A percentile compares a stretch with the other conserved stretches of the same genome.
These are phyloP conservation scores for Colletotrichum orbiculare DNA, from an alignment of 2,329 filamentous ascomycete species.

Conservation along the genomic window DNA sequence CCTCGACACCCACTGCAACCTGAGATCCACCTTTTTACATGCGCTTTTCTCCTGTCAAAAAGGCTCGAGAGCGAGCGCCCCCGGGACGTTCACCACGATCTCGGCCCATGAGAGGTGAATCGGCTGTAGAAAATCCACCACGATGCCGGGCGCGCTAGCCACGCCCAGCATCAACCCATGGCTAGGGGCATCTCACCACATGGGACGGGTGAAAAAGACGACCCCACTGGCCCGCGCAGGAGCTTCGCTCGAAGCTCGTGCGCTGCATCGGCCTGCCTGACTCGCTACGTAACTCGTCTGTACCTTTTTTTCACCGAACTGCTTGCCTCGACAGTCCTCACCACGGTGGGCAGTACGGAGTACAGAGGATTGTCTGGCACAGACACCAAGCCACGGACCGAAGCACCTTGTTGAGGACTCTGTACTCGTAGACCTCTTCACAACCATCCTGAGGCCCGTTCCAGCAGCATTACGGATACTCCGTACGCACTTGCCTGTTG, in stretches of 20 bases:
- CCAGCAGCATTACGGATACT: constrained; percentile 1
- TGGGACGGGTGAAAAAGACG: constrained; percentile 21
- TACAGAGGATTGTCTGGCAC: too few species aligned
- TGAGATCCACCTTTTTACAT: constrained; percentile 20
- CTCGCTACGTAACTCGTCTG: background rate
- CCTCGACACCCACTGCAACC: constrained; percentile 28
- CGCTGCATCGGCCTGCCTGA: constrained; percentile 19
- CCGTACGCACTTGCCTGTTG: too few species aligned
- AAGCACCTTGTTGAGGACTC: constrained; percentile 2
- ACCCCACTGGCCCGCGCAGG: constrained; percentile 17
- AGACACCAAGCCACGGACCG: background rate
- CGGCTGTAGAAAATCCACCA: constrained; percentile 11
- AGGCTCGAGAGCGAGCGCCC: constrained; percentile 23
- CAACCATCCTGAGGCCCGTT: constrained; percentile 10
- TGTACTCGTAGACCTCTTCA: background rate
- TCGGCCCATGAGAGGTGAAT: constrained; percentile 7
- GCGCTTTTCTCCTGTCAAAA: constrained; percentile 20
- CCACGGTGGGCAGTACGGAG: too few species aligned
- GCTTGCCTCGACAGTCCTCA: background rate
- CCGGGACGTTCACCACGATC: too few species aligned
- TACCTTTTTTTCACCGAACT: background rate
- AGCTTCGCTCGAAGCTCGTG: constrained; percentile 21
- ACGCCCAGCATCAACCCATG: constrained; percentile 3
- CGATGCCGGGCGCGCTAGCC: background rate
- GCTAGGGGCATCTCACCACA: constrained; percentile 15